Conservation (phyloP, 306 rosid genomes). For the Corylus americana region DNA sequence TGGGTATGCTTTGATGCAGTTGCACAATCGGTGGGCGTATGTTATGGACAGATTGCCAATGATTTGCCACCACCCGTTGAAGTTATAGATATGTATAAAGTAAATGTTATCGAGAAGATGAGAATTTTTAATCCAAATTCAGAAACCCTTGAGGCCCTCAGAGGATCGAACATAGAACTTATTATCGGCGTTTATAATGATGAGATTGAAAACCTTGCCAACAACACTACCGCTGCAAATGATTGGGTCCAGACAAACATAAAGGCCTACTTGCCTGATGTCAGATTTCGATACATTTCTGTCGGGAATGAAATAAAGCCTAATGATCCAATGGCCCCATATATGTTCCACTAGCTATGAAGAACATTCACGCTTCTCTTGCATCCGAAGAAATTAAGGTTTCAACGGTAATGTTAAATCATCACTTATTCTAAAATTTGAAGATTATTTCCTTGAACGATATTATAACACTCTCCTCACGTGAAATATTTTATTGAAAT, state of each 20-base stretch:
- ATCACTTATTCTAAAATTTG: no score
- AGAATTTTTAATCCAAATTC: conserved; percentile 40
- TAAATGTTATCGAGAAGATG: conserved; percentile 35
- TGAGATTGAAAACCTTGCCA: conserved; percentile 20
- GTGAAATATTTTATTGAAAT: no score
- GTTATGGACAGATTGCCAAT: conserved; percentile 41
- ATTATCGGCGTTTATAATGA: conserved; percentile 32
- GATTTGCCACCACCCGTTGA: conserved; percentile 40
- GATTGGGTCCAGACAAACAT: not conserved
- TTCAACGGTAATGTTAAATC: conserved; percentile 26
- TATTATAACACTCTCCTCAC: no score
- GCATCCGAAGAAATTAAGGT: conserved; percentile 45
- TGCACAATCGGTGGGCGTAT: conserved; percentile 50
- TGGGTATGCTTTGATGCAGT: conserved; percentile 25
- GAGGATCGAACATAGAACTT: conserved; percentile 54
- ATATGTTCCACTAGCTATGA: conserved; percentile 35
- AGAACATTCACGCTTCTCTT: conserved; percentile 40
- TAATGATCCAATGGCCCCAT: conserved; percentile 1
- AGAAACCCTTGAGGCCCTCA: conserved; percentile 42
- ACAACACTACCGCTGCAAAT: conserved; percentile 27
- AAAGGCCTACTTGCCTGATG: conserved; percentile 27
- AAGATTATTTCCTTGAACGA: no score
- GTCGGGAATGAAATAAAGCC: conserved; percentile 56
- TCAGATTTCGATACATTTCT: conserved; percentile 38
- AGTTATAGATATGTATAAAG: conserved; percentile 35